Conservation (phyloP, 2,329 filamentous ascomycete genomes). For the Cladorrhinum sp. region DNA sequence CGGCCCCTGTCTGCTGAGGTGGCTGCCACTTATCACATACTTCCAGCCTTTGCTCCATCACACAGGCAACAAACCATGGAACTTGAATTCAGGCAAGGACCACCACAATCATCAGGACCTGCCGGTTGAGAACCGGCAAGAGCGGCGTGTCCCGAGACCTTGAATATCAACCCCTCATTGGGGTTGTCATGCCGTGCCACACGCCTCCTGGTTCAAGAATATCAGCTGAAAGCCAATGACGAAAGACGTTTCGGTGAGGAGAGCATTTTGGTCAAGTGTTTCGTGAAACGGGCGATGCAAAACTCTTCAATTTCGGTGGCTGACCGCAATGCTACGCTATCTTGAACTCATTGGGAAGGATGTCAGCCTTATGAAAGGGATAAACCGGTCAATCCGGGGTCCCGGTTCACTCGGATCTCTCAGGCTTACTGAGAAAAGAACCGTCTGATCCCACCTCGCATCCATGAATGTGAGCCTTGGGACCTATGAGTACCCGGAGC, state of each 20-base stretch:
- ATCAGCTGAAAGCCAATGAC: background rate
- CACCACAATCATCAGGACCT: background rate
- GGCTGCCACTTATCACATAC: background rate
- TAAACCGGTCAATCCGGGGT: background rate
- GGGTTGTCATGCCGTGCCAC: background rate
- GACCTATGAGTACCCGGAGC: background rate
- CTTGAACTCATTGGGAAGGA: background rate
- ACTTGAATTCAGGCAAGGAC: too few species aligned
- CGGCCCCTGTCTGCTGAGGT: background rate
- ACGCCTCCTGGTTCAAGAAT: background rate
- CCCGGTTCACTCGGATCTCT: background rate
- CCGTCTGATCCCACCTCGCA: too few species aligned
- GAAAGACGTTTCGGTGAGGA: background rate
- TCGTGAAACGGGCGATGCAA: background rate
- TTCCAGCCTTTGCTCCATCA: background rate
- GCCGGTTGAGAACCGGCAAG: background rate
- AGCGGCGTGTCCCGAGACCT: too few species aligned
- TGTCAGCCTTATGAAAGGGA: background rate
- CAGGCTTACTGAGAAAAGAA: background rate
- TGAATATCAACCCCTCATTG: too few species aligned
- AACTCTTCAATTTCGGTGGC: background rate
- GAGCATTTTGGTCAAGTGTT: background rate
- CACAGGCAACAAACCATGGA: background rate
- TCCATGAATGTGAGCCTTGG: background rate
- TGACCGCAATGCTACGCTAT: background rate